Evolutionary conservation across 2,329 filamentous ascomycete genomes (phyloP).

Genomic region (Phaeosphaeriaceae sp.): DNA sequence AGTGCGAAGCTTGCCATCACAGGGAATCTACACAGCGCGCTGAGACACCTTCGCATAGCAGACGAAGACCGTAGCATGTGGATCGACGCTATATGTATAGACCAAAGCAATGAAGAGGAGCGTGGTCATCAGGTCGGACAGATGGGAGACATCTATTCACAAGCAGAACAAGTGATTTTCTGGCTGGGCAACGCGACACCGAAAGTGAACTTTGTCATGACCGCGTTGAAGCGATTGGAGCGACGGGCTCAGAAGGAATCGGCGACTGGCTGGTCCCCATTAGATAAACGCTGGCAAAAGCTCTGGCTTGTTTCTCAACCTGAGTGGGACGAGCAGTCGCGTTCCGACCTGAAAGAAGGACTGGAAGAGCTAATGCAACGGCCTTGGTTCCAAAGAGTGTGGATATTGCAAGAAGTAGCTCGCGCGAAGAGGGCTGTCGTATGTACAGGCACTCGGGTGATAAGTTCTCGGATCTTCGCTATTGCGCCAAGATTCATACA

Average conservation of each 20-base stretch:
- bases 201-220: constrained; percentile 7
- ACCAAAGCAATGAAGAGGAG: constrained; percentile 12
- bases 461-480: constrained; percentile 15
- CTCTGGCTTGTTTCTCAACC: neutral
- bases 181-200: constrained; percentile 11
- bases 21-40: constrained; percentile 14
- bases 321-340: neutral
- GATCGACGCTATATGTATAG: constrained; percentile 18
- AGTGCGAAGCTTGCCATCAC: constrained; percentile 9
- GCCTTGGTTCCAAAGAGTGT: constrained; percentile 15
- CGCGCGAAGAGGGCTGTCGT: constrained; percentile 13
- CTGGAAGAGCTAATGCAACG: constrained; percentile 8
- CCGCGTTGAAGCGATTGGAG: constrained; percentile 11
- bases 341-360: neutral
- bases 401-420: constrained; percentile 24
- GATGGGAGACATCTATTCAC: constrained; percentile 11
- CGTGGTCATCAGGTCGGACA: constrained; percentile 8
- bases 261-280: neutral
- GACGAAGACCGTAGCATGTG: constrained; percentile 5
- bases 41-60: constrained; percentile 6
- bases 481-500: constrained; percentile 11
- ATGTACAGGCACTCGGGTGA: constrained; percentile 11
- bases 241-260: neutral
- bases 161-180: constrained; percentile 8
- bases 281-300: neutral